A percentile compares a stretch with the other conserved stretches of the same genome.
Conservation (phyloP, 805 yeast genomes). For the Candida rishiriensis region DNA sequence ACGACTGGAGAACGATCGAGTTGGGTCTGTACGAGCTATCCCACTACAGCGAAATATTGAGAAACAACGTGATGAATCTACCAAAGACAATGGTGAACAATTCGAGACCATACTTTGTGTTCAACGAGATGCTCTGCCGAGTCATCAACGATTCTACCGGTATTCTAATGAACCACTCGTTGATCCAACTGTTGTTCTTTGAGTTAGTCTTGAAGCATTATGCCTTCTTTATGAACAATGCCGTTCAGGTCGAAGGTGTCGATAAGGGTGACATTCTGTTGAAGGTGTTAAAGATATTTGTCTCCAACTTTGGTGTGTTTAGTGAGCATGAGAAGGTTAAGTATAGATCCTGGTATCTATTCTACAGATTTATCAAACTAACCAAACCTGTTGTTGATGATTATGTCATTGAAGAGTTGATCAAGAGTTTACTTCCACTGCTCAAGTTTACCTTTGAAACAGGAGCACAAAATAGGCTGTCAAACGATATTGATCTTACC, state of each 20-base stretch:
- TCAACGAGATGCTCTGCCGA: slow-evolving; percentile 57
- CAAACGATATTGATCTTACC: slow-evolving; percentile 30
- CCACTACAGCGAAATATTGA: slow-evolving; percentile 72
- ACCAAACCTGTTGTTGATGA: slow-evolving; percentile 63
- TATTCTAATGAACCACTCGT: slow-evolving; percentile 63
- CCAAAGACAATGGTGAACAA: slow-evolving; percentile 61
- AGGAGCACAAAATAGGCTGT: slow-evolving; percentile 18
- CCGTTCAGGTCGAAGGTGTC: slow-evolving; percentile 34
- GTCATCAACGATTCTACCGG: slow-evolving; percentile 31
- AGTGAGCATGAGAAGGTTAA: slow-evolving; percentile 70
- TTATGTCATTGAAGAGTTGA: slow-evolving; percentile 47
- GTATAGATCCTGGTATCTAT: slow-evolving; percentile 84
- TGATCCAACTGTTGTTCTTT: slow-evolving; percentile 75
- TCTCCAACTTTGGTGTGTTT: slow-evolving; percentile 78
- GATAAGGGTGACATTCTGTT: slow-evolving; percentile 48
- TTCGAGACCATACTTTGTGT: slow-evolving; percentile 59
- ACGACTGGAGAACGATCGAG: slow-evolving; percentile 79
- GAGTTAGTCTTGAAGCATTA: slow-evolving; percentile 82
- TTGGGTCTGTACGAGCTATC: slow-evolving; percentile 80
- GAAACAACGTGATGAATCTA: slow-evolving; percentile 69
- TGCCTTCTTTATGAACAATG: slow-evolving; percentile 46
- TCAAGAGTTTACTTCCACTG: slow-evolving; percentile 57
- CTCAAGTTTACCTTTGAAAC: slow-evolving; percentile 58
- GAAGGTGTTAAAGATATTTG: slow-evolving; percentile 70
- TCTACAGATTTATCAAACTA: slow-evolving; percentile 74